Evolutionary conservation across 805 yeast species (phyloP), one percentile per base, ranked within the genome.

Genomic region (Metschnikowia arizonensis): DNA sequence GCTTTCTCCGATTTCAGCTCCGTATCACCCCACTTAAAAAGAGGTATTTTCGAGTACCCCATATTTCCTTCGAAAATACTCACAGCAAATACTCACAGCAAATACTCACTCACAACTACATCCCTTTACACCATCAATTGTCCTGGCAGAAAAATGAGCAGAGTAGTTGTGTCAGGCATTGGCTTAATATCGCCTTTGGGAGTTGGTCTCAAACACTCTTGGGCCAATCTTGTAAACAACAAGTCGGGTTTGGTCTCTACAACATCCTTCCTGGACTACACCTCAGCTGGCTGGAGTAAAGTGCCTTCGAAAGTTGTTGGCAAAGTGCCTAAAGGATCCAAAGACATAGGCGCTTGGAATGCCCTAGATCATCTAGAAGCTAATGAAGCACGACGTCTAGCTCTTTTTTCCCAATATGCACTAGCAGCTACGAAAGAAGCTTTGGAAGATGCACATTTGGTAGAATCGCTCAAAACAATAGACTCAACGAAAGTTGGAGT

Each of bases 81-180:
- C 35, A 33, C 14, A 11, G 18, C 31, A 28, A n/a, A 33, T 9
- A 21, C 26, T 33, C 35, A 33, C 14, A 11, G 18, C 31, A 28
- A n/a, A 33, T 9, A 21, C 26, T 33, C 35, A 33, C 30, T 28
- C 4, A 3, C 14, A 28, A 2, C 31, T 28, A 30, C 19, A 4
- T 19, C 19, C 5, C 11, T 10, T 14, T 24, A 10, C 26, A 10
- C 26, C 12, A 5, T 19, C 32, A 26, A 12, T 5, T 26, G 12
- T 24, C 51, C 26, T 6, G 5, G 19, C 32, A 26, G 18, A 11
- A 37, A 26, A 26, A 52, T 53, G 50, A 63, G 70, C 47, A 68
- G 96, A 63, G 96, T 91, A 0, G 97, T 91, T 1, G 83, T 91
- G 1, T 93, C 99, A 0, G 99, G 99, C 0, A 60, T 93, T 6